Conservation (phyloP, 129 eudicot genomes). For the Solidago caesia region DNA sequence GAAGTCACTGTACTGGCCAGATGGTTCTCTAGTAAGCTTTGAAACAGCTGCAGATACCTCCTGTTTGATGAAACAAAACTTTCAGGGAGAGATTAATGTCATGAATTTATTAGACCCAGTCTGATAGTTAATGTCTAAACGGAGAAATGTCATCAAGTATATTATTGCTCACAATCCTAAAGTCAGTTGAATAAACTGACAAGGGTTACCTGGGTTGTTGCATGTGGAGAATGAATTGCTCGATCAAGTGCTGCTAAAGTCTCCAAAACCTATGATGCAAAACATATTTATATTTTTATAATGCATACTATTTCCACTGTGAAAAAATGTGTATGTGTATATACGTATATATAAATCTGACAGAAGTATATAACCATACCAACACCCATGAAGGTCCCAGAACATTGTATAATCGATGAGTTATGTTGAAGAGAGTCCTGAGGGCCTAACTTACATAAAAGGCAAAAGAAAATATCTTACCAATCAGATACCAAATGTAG, state of each 20-base stretch:
- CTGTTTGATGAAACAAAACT: slow-evolving; percentile 29
- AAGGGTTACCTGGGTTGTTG: slow-evolving; percentile 83
- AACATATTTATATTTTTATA: slow-evolving; percentile 10
- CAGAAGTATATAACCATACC: slow-evolving; percentile 48
- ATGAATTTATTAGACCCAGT: neutral
- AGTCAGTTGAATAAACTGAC: neutral
- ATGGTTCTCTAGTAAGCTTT: slow-evolving; percentile 81
- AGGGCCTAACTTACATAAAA: slow-evolving; percentile 64
- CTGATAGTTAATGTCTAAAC: neutral
- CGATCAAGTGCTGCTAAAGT: slow-evolving; percentile 97
- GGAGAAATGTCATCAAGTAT: neutral
- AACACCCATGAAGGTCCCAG: slow-evolving; percentile 97
- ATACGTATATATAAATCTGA: slow-evolving; percentile 7
- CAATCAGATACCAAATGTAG: slow-evolving; percentile 19
- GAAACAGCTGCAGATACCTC: slow-evolving; percentile 78
- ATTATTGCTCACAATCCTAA: neutral
- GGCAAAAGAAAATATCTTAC: slow-evolving; percentile 24
- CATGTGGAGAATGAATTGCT: slow-evolving; percentile 95
- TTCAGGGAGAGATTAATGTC: slow-evolving; percentile 1
- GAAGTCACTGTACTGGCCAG: slow-evolving; percentile 88
- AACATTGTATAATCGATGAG: slow-evolving; percentile 91
- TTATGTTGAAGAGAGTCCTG: slow-evolving; percentile 96
- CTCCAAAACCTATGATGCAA: slow-evolving; percentile 71
- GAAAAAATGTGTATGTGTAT: neutral
- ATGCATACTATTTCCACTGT: neutral